Percentiles rank a stretch among this genome's conserved stretches.
phyloP scores from a whole-genome alignment of 805 yeast species.

The Saturnispora gosingensis region DNA sequence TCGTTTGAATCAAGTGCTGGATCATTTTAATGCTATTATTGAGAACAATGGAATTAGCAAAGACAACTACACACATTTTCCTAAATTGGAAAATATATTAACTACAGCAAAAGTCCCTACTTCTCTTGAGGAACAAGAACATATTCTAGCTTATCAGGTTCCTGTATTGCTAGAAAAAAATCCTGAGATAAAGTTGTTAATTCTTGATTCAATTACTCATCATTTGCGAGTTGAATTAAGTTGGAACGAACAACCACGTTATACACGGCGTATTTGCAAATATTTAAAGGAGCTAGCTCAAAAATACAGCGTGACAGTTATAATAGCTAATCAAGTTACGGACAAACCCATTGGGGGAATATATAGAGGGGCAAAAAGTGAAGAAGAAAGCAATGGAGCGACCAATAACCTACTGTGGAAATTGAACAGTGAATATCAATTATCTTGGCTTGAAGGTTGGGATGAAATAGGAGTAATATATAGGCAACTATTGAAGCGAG shows the following conservation, averaged over 20 bases:
- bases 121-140: constrained; percentile 67
- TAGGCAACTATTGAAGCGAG: constrained; percentile 20
- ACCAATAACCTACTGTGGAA: constrained; percentile 26
- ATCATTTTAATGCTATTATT: constrained; percentile 23
- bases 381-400: neutral
- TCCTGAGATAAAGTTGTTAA: constrained; percentile 41
- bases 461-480: constrained; percentile 30
- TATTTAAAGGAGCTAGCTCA: constrained; percentile 42
- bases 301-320: constrained; percentile 45
- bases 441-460: constrained; percentile 76
- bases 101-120: constrained; percentile 24
- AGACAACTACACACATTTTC: constrained; percentile 18
- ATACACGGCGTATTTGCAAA: constrained; percentile 35
- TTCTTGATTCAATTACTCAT: constrained; percentile 79
- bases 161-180: constrained; percentile 43
- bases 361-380: constrained; percentile 6
- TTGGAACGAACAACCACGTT: constrained; percentile 34
- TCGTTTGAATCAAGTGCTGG: constrained; percentile 42
- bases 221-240: constrained; percentile 59
- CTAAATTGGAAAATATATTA: constrained; percentile 28
- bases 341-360: constrained; percentile 39
- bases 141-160: constrained; percentile 57
- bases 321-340: constrained; percentile 74
- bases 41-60: constrained; percentile 26
- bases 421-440: constrained; percentile 49